phyloP scores from a whole-genome alignment of 768 basidiomycete genomes.

The Cantharellus anzutake region DNA sequence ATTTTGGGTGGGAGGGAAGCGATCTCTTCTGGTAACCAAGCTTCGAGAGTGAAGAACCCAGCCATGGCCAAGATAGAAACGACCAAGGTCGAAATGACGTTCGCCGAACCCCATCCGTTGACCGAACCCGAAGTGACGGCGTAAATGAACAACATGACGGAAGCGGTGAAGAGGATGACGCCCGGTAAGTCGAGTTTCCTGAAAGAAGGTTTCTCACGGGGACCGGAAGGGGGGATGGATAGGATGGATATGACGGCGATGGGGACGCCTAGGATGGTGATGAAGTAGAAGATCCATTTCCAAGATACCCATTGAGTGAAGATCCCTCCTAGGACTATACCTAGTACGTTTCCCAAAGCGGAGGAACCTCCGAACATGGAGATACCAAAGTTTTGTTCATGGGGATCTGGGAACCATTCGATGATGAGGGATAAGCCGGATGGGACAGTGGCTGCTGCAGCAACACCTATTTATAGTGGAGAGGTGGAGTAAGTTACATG shows the following conservation, averaged over 20 bases:
- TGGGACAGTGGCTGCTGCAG: conserved; percentile 31
- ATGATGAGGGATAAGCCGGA: conserved; percentile 33
- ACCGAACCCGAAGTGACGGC: conserved; percentile 27
- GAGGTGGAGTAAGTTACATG: conserved; percentile 17
- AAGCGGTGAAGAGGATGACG: conserved; percentile 17
- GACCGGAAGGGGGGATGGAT: conserved; percentile 18
- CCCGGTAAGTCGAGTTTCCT: conserved; percentile 22
- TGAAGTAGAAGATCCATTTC: conserved; percentile 34
- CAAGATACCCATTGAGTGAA: conserved; percentile 25
- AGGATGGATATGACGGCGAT: conserved; percentile 18
- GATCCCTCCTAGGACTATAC: conserved; percentile 27
- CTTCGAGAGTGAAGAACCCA: conserved; percentile 35
- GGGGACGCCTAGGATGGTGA: conserved; percentile 21
- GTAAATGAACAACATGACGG: conserved; percentile 18
- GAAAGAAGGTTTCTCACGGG: conserved; percentile 8
- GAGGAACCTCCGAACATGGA: conserved; percentile 28
- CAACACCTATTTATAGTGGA: conserved; percentile 13
- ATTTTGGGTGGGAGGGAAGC: conserved; percentile 28
- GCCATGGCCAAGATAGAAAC: conserved; percentile 23
- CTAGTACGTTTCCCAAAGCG: conserved; percentile 27
- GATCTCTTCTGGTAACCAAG: conserved; percentile 19
- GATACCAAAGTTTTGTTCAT: conserved; percentile 29
- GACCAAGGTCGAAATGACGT: conserved; percentile 28
- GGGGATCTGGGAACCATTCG: conserved; percentile 28
- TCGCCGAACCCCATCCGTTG: conserved; percentile 28